Evolutionary conservation across 805 yeast genomes (phyloP).

Genomic region (Wickerhamomyces sydowiorum): DNA sequence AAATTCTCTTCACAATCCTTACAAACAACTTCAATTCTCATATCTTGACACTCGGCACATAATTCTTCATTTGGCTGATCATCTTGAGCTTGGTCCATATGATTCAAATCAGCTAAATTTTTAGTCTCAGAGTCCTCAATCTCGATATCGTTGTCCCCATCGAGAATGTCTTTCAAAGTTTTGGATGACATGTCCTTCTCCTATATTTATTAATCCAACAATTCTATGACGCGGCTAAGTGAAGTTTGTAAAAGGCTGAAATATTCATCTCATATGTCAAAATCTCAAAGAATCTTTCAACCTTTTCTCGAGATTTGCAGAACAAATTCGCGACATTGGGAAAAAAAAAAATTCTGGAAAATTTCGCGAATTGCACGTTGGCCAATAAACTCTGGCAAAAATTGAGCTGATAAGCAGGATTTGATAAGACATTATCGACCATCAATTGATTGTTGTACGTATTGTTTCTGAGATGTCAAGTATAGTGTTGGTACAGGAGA

Average conservation of each 20-base stretch:
- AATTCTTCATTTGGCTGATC: conserved; percentile 30
- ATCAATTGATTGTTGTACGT: too few species aligned
- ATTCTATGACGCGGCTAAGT: background rate
- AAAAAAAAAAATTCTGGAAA: background rate
- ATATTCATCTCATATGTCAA: too few species aligned
- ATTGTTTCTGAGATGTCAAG: too few species aligned
- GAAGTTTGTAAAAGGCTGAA: background rate
- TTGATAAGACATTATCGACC: background rate
- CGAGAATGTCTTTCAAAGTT: conserved; percentile 32
- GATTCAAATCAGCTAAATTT: conserved; percentile 9
- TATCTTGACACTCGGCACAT: conserved; percentile 71
- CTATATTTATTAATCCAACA: background rate
- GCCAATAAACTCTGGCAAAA: background rate
- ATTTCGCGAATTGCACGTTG: background rate
- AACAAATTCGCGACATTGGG: background rate
- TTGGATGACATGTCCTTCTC: conserved; percentile 6
- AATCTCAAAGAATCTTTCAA: too few species aligned
- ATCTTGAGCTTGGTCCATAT: conserved; percentile 14
- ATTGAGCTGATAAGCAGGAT: background rate
- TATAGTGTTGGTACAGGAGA: too few species aligned
- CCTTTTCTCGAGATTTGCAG: background rate
- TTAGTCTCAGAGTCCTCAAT: conserved; percentile 23
- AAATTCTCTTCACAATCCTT: conserved; percentile 58
- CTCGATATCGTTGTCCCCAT: conserved; percentile 29
- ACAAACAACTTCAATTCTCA: conserved; percentile 62